Base-by-base conservation (phyloP, 2,329 filamentous ascomycete species). In the Cordyceps tenuipes region DNA sequence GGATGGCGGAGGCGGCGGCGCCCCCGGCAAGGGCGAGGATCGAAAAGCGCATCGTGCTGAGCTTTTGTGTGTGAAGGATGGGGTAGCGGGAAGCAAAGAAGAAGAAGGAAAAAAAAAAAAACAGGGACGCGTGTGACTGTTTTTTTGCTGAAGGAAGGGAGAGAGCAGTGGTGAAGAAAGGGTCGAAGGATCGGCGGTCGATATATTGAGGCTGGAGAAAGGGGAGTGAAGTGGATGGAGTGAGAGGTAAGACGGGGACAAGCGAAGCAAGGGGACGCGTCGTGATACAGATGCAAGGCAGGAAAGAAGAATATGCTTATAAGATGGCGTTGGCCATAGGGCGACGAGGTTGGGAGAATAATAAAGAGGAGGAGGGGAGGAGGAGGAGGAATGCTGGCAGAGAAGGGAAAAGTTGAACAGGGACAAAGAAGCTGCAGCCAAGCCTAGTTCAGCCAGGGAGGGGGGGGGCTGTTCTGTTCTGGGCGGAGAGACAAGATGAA, bases 21-120 rank as follows among this genome's bases (percentile, higher is more conserved):
- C 68, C 73, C 66, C 68, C 70, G 62, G 70, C 69, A 62, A 72
- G 64, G 61, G 75, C 63, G 51, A 76, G 65, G 54, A 69, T 65
- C 43, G 69, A 63, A 65, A 73, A 66, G 53, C 67, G 68, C 70
- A 70, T 71, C 46, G 66, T 63, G 62, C 48, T n/a, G n/a, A 12
- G 53, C 26, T 17, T 6, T 10, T 47, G 51, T 26, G 43, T 23
- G 19, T 26, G 2, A 57, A 31, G 29, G 6, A 9, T 19, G 19
- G 29, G 1, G 39, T 23, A 21, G 51, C 26, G 48, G 47, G 56
- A 48, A 17, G 46, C 34, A 49, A 29, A 17, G 26, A 31, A 39
- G 36, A 21, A 57, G 31, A 49, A 29, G 7, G 26, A 31, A 39
- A 41, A 21, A 57, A 26, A 52, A 50, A 61, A 26, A 34, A 23